Percentiles rank a stretch among this genome's conserved stretches.
phyloP scores from a whole-genome alignment of 2,329 filamentous ascomycete genomes.

The Ascochyta rabiei region DNA sequence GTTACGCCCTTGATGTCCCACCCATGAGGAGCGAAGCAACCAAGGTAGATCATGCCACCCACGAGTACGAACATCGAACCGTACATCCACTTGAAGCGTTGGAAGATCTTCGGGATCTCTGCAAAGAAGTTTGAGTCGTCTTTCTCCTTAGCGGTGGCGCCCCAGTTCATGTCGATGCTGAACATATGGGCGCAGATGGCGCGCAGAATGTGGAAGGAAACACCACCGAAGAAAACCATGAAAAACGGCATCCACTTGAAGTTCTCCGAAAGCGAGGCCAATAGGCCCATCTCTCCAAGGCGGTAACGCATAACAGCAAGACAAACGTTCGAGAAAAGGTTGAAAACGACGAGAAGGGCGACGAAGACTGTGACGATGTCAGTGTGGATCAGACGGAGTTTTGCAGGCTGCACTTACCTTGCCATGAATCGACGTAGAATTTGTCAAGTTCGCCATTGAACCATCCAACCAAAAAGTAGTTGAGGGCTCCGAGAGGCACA shows the following conservation, averaged over 20 bases:
- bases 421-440: conserved; percentile 76
- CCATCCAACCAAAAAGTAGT: conserved; percentile 74
- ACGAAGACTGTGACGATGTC: conserved; percentile 48
- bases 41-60: conserved; percentile 66
- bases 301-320: conserved; percentile 67
- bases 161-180: conserved; percentile 83
- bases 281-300: conserved; percentile 58
- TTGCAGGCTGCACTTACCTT: conserved; percentile 45
- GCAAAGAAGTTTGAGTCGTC: conserved; percentile 84
- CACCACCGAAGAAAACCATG: conserved; percentile 78
- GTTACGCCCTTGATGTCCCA: conserved; percentile 57
- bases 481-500: conserved; percentile 66
- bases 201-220: conserved; percentile 78
- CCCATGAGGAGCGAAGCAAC: conserved; percentile 66
- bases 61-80: conserved; percentile 66
- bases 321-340: conserved; percentile 62
- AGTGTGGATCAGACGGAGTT: not conserved
- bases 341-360: conserved; percentile 67
- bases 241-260: conserved; percentile 68
- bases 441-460: conserved; percentile 75
- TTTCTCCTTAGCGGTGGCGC: conserved; percentile 79
- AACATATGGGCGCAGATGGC: conserved; percentile 83
- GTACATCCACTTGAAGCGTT: conserved; percentile 77
- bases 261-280: conserved; percentile 60
- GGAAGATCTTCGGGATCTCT: conserved; percentile 77